Base-by-base conservation (phyloP, 2,329 filamentous ascomycete genomes). In the Fusarium sp. region DNA sequence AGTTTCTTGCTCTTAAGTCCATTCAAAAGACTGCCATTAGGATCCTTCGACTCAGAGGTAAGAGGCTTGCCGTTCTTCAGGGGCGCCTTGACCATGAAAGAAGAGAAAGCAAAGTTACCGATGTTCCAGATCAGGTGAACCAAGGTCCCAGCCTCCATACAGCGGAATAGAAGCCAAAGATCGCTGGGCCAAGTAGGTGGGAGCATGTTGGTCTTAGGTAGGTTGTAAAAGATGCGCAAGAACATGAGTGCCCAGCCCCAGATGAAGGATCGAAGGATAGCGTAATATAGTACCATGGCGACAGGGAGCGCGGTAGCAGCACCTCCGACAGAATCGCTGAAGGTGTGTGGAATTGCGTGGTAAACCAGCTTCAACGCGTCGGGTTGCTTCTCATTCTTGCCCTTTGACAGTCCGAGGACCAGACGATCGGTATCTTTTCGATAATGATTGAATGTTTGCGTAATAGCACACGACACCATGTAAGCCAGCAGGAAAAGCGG, bases 21-120 rank as follows among this genome's bases (percentile, higher is more conserved):
- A 60, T 90, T 94, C 51, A 98, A 79, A 29, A 98, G 84, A 77
- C 93, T 97, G 37, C 94, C 94, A 75, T 97, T 98, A 1, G 95
- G 93, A 79, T 98, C 94, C 76, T 93, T 96, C 18, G 94, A 93
- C 71, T 95, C 92, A 20, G 88, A 87, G 1, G 94, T 97, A 59
- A 98, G 86, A 6, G 94, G 94, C 74, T 91, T 88, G n/a, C 87
- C 91, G 71, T 92, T 92, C 83, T 97, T 97, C 57, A 97, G 78
- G 1, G 95, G 95, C 73, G 92, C 89, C 77, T 92, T 91, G 27
- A 90, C 89, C 76, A 97, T 88, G 79, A 94, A 94, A n/a, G 90
- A 81, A 7, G 91, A 91, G 77, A 98, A 97, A 27, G 92, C 88
- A 29, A 87, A 82, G 77, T 96, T 97, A 42, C 90, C 89, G 25